Evolutionary conservation across 1,139 yeast genomes (phyloP), one percentile per base, ranked within the genome.

Genomic region (Geotrichum carabidarum): DNA sequence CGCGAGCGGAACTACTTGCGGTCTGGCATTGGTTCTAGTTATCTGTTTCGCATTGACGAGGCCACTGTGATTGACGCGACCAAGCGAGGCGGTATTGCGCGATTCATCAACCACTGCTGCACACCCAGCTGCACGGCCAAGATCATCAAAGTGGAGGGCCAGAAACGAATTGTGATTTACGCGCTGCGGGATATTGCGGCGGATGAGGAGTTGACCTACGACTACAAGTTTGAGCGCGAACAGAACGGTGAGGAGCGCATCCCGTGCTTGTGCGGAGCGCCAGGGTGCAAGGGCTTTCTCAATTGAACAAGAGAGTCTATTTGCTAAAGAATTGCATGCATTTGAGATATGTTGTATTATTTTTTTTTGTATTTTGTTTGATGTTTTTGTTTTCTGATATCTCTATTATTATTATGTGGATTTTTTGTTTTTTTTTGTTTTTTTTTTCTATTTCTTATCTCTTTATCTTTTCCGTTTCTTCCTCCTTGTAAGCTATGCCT

Each of bases 51-150:
- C 62, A 86, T 93, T 56, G 99, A 93, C 68, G 96, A 91, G 65
- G 86, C 88, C 61, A 88, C 95, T 0, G 98, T 94, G 7, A 86
- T 94, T 56, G 99, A 94, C 72, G 99, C 99, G 1, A 93, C 99
- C 1, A 91, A 91, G 67, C 87, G 86, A 60, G 99, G 99, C 40
- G 97, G 97, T 2, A 90, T 91, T 63, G 99, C 99, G 0, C 74
- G 96, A 55, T 93, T 94, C 66, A 93, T 93, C 68, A 93, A 94
- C 66, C 99, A 94, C 70, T 89, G 97, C 68, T 93, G 99, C 72
- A 87, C 86, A 57, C 99, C 99, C 1, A 90, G 96, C 63, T 93
- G 99, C 71, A 90, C 96, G 0, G 98, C 99, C 1, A 93, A 91
- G 68, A 90, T 93, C 67, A 91, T 93, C 66, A 90, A 90, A 68